Conservation (phyloP, 116 monocot genomes). For the Cymodocea nodosa region DNA sequence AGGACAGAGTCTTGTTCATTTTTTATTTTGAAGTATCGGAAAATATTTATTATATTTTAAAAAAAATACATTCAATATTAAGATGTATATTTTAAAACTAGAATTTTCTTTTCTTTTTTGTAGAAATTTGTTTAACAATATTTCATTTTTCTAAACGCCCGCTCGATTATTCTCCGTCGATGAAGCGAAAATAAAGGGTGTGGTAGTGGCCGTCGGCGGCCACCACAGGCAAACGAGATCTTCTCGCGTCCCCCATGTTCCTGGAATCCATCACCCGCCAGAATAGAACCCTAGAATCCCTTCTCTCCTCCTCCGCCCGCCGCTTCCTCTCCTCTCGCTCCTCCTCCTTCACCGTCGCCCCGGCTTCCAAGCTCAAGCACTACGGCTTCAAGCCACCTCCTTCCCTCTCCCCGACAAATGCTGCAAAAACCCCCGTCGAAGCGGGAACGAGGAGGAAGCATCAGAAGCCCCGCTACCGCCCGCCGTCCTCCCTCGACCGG, state of each 20-base stretch:
- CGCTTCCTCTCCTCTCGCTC: conserved; percentile 7
- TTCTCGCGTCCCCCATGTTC: conserved; percentile 4
- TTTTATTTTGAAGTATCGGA: too few species aligned
- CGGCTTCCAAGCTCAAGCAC: conserved; percentile 40
- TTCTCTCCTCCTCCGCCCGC: conserved; percentile 2
- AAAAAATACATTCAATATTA: too few species aligned
- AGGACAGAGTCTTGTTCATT: too few species aligned
- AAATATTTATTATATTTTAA: too few species aligned
- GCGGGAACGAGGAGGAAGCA: conserved; percentile 11
- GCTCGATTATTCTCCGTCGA: too few species aligned
- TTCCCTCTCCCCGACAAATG: conserved; percentile 31
- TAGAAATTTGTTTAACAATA: too few species aligned
- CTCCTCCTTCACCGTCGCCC: conserved; percentile 3
- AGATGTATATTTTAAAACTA: too few species aligned
- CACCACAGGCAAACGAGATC: neutral
- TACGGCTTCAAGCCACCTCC: conserved; percentile 79
- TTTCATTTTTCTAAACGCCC: too few species aligned
- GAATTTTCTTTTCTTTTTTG: too few species aligned
- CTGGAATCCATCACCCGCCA: conserved; percentile 1
- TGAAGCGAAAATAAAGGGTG: too few species aligned
- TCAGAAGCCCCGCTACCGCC: conserved; percentile 57
- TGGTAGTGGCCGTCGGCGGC: too few species aligned
- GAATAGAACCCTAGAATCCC: conserved; percentile 5
- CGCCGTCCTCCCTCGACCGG: conserved; percentile 66
- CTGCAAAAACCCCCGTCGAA: neutral